phyloP scores from a whole-genome alignment of 176 grass and related monocot genomes.

The Eremochloa ophiuroides region DNA sequence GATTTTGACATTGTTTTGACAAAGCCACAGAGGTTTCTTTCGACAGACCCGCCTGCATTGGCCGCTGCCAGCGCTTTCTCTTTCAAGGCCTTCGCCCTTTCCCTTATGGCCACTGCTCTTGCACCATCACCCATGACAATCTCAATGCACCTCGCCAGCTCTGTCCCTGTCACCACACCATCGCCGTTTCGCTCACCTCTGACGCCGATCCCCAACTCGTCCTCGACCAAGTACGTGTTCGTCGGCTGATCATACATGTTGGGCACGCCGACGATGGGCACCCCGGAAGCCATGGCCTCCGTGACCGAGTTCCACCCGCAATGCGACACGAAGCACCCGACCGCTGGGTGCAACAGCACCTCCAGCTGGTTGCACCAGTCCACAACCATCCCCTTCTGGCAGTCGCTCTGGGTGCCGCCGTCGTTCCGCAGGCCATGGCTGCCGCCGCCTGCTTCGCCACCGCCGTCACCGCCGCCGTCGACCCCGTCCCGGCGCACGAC shows the following conservation, averaged over 20 bases:
- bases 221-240: conserved; percentile 26
- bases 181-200: conserved; percentile 7
- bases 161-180: conserved; percentile 10
- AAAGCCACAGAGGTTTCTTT: conserved; percentile 37
- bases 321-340: conserved; percentile 62
- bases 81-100: conserved; percentile 10
- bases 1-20: too few relatives aligned
- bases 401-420: background rate
- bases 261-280: conserved; percentile 30
- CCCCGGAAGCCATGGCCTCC: conserved; percentile 30
- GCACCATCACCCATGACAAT: conserved; percentile 28
- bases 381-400: conserved; percentile 40
- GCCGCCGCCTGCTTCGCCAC: background rate
- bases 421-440: background rate
- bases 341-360: conserved; percentile 38
- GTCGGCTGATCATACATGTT: conserved; percentile 36
- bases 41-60: background rate
- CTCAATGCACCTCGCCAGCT: conserved; percentile 57
- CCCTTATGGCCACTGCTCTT: conserved; percentile 13
- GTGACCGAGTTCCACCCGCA: conserved; percentile 60
- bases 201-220: conserved; percentile 30
- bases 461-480: background rate
- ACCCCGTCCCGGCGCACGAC: conserved; percentile 38
- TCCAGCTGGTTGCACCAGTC: conserved; percentile 53
- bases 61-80: background rate